phyloP scores from a whole-genome alignment of 2,329 filamentous ascomycete species.

The Raffaelea albimanens region DNA sequence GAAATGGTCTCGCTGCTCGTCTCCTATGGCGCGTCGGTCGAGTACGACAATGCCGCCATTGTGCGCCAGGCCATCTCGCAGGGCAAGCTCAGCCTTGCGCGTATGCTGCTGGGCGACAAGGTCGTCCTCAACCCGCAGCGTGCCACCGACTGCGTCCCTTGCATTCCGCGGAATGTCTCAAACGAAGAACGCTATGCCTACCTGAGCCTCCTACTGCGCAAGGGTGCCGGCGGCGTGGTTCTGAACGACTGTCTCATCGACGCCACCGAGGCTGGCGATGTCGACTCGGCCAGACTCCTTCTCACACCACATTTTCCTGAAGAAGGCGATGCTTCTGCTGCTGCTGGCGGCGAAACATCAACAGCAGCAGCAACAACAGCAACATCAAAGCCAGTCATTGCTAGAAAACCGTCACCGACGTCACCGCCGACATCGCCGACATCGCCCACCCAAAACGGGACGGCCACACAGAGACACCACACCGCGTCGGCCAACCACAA shows the following conservation, averaged over 20 bases:
- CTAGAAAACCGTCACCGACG: too few relatives aligned
- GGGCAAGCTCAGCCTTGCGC: conserved; percentile 36
- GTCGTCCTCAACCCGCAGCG: conserved; percentile 31
- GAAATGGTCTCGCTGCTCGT: conserved; percentile 47
- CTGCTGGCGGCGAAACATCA: too few relatives aligned
- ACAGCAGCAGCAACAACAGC: too few relatives aligned
- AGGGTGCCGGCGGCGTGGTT: conserved; percentile 37
- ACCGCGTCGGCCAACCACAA: conserved; percentile 44
- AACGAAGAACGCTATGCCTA: conserved; percentile 35
- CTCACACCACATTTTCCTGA: conserved; percentile 38
- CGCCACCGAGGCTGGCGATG: conserved; percentile 37
- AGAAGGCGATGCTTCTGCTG: too few relatives aligned
- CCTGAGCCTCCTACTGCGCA: conserved; percentile 35
- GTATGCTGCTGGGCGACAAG: conserved; percentile 35
- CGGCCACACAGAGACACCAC: conserved; percentile 25
- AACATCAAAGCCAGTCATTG: too few relatives aligned
- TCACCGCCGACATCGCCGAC: too few relatives aligned
- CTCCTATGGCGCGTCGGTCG: conserved; percentile 42
- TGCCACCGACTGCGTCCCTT: conserved; percentile 40
- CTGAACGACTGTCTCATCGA: conserved; percentile 42
- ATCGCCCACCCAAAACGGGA: neutral
- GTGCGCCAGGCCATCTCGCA: conserved; percentile 38
- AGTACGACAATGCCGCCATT: conserved; percentile 40
- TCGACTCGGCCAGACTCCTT: conserved; percentile 36
- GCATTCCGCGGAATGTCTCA: conserved; percentile 41